phyloP scores from a whole-genome alignment of 176 grass and related monocot species.

The Tuctoria greenei region DNA sequence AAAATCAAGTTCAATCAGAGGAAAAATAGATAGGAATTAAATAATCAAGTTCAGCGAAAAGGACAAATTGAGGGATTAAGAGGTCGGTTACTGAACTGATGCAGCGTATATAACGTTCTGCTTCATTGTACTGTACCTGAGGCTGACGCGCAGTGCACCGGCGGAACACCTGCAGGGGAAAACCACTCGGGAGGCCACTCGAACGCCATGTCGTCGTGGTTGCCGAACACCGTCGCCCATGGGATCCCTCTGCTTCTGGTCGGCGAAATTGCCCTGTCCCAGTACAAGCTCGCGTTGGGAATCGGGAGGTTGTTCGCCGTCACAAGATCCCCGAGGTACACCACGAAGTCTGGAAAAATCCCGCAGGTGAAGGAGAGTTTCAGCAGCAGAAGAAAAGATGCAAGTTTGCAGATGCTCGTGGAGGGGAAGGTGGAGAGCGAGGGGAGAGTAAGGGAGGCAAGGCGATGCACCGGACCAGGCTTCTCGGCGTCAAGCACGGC shows the following conservation, averaged over 20 bases:
- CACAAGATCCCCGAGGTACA: conserved; percentile 88
- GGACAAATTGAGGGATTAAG: not conserved
- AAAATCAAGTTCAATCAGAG: not conserved
- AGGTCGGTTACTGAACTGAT: not conserved
- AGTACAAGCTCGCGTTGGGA: conserved; percentile 78
- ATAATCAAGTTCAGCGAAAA: not conserved
- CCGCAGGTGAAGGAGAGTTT: not conserved
- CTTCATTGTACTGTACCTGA: conserved; percentile 40
- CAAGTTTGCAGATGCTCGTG: not conserved
- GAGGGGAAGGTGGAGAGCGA: no score
- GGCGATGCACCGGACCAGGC: conserved; percentile 49
- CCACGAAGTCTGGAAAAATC: conserved; percentile 62
- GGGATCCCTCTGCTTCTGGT: conserved; percentile 53
- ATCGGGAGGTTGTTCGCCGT: conserved; percentile 86
- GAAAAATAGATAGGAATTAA: not conserved
- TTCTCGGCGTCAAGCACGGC: conserved; percentile 74
- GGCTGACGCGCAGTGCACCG: conserved; percentile 45
- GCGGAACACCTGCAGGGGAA: conserved; percentile 60
- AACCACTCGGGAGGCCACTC: conserved; percentile 92
- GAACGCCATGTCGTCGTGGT: conserved; percentile 88
- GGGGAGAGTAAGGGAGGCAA: not conserved
- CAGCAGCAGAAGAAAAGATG: not conserved
- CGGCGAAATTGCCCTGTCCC: conserved; percentile 67
- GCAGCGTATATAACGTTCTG: not conserved
- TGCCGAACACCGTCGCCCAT: conserved; percentile 76